Conservation (phyloP, 345 rosid species). For the Theobroma cacao region DNA sequence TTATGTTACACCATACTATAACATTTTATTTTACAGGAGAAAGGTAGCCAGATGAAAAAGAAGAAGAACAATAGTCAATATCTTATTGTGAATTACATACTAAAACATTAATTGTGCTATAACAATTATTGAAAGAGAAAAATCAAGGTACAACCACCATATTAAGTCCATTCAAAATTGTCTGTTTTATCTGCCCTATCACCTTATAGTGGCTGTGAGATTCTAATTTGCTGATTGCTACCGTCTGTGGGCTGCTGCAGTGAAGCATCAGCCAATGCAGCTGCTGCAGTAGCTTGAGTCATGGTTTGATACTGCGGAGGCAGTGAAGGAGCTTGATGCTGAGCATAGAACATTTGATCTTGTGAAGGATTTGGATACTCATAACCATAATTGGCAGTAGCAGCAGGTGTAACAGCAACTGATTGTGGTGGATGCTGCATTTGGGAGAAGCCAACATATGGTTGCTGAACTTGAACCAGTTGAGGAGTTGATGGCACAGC, state of each 20-base stretch:
- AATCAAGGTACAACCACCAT: not conserved
- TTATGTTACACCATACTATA: not conserved
- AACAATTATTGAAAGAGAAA: not conserved
- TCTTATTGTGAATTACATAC: conserved; percentile 3
- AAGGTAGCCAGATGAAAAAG: not conserved
- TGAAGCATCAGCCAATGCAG: conserved; percentile 56
- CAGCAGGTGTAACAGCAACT: conserved; percentile 24
- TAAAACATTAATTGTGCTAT: not conserved
- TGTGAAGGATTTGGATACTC: conserved; percentile 45
- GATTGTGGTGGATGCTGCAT: conserved; percentile 41
- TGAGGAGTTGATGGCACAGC: conserved; percentile 32
- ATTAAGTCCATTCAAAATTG: not conserved
- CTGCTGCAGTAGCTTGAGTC: conserved; percentile 52
- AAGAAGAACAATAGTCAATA: not conserved
- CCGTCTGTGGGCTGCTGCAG: conserved; percentile 39
- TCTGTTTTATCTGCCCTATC: not conserved
- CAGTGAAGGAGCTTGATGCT: conserved; percentile 37
- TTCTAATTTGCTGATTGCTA: conserved; percentile 32
- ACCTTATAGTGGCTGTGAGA: conserved; percentile 37
- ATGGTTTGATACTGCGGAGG: conserved; percentile 67
- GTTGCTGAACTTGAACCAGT: conserved; percentile 52
- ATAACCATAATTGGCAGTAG: conserved; percentile 29
- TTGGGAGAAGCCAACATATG: conserved; percentile 50
- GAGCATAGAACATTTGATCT: conserved; percentile 56
- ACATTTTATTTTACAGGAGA: not conserved